Evolutionary conservation across 441 rosid genomes (phyloP), one percentile per base, ranked within the genome.

Genomic region (Isatis lusitanica): DNA sequence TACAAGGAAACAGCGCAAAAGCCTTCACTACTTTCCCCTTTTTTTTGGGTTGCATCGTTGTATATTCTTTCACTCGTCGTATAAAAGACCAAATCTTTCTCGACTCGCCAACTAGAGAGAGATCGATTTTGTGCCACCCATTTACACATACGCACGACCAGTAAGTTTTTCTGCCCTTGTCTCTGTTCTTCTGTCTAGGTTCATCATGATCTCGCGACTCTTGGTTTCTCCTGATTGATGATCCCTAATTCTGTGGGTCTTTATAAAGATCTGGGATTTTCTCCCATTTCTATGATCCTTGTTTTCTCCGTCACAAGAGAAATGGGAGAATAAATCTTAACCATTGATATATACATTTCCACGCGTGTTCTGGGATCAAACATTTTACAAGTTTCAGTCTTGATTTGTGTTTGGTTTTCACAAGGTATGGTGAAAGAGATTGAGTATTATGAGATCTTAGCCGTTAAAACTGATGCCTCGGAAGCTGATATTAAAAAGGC

Each of bases 401-500:
- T 63, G 61, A 36, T 17, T 47, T 31, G 66, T 78, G 43, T 59
- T 74, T 68, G 56, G 31, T 28, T 63, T 62, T 64, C 35, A 59
- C 5, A 47, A 62, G 66, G 71, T 47, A 91, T 91, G 97, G 94
- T 84, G 85, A 87, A 85, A 61, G 98, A 92, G 28, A 84, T 77
- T 10, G 62, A 85, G 1, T 95, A 87, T 52, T 95, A 95, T 66
- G 93, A 93, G 46, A 52, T 85, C 62, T 83, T 95, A 86, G 95
- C 86, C 70, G 88, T 93, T 68, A 74, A 56, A n/a, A 85, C 82
- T 66, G 91, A 88, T 69, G 93, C 97, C 6, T 83, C 99, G 0
- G 57, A 93, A 3, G 88, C 89, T 39, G 96, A 93, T 70, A 95
- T 93, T 71, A 95, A 93, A 86, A 95, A 91, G 84, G 99, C 99